phyloP scores from a whole-genome alignment of 177 flowering plant genomes.

The Tripterygium wilfordii region DNA sequence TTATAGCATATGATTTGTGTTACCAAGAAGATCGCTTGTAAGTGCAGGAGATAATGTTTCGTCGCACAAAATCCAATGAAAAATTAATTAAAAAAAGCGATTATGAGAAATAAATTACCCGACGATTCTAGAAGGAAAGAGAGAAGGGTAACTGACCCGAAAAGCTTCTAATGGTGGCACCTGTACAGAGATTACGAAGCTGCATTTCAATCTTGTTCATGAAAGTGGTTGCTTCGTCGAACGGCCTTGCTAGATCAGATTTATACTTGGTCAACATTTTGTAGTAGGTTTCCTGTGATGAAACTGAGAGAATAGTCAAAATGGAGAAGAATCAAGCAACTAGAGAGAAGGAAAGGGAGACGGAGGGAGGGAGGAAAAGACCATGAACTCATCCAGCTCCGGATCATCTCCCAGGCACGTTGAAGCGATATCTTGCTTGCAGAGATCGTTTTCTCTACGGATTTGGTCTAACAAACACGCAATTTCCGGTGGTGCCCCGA shows the following conservation, averaged over 20 bases:
- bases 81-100: too few relatives aligned
- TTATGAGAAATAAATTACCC: background rate
- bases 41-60: background rate
- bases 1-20: background rate
- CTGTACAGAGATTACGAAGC: constrained; percentile 70
- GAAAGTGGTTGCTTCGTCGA: constrained; percentile 81
- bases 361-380: constrained; percentile 26
- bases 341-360: constrained; percentile 9
- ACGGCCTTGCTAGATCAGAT: constrained; percentile 79
- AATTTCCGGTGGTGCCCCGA: constrained; percentile 87
- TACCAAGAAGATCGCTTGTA: background rate
- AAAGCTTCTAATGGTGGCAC: constrained; percentile 27
- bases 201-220: constrained; percentile 75
- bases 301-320: background rate
- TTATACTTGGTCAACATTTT: constrained; percentile 77
- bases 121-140: constrained; percentile 7
- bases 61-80: constrained; percentile 11
- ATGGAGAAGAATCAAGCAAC: background rate
- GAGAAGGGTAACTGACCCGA: constrained; percentile 36
- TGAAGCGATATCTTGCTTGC: constrained; percentile 23
- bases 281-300: constrained; percentile 60
- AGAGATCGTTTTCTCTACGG: constrained; percentile 43
- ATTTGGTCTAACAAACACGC: constrained; percentile 62
- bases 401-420: constrained; percentile 71
- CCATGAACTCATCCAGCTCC: constrained; percentile 96